Conservation (phyloP, 2,329 filamentous ascomycete genomes). For the Paradendryphiella salina region DNA sequence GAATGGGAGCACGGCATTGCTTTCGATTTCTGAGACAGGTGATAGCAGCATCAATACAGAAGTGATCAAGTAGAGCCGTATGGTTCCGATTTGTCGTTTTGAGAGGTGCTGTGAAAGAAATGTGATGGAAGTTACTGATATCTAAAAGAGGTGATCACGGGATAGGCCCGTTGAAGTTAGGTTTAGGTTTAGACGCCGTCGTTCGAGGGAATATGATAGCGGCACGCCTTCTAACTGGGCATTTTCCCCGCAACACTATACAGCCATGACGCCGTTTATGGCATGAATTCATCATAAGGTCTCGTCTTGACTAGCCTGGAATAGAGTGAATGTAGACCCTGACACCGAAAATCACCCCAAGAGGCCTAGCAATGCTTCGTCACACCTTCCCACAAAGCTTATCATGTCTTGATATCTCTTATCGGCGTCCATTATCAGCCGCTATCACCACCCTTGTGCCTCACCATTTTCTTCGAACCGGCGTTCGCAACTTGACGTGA, state of each 20-base stretch:
- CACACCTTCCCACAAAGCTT: conserved; percentile 1
- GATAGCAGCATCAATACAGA: too few relatives aligned
- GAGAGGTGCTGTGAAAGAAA: too few relatives aligned
- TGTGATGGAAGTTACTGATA: too few relatives aligned
- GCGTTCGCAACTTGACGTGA: conserved; percentile 3
- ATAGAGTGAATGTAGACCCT: too few relatives aligned
- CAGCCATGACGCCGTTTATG: background rate
- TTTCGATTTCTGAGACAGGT: too few relatives aligned
- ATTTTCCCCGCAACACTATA: background rate
- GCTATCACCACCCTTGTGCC: conserved; percentile 3
- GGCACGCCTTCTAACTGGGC: conserved; percentile 16
- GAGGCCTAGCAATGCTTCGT: background rate
- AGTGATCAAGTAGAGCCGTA: too few relatives aligned
- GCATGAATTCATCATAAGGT: background rate
- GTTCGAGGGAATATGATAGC: conserved; percentile 22
- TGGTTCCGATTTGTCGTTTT: too few relatives aligned
- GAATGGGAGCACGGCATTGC: too few relatives aligned
- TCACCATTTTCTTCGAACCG: background rate
- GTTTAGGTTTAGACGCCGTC: background rate
- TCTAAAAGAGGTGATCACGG: too few relatives aligned
- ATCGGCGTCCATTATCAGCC: conserved; percentile 13
- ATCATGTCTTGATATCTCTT: conserved; percentile 11
- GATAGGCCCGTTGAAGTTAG: background rate
- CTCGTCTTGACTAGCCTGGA: too few relatives aligned
- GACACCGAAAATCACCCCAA: conserved; percentile 1